Percentiles rank a stretch among this genome's conserved stretches.
These are phyloP conservation scores for Gypsophila paniculata DNA, from an alignment of 179 eudicot species.

Conservation along the genomic window DNA sequence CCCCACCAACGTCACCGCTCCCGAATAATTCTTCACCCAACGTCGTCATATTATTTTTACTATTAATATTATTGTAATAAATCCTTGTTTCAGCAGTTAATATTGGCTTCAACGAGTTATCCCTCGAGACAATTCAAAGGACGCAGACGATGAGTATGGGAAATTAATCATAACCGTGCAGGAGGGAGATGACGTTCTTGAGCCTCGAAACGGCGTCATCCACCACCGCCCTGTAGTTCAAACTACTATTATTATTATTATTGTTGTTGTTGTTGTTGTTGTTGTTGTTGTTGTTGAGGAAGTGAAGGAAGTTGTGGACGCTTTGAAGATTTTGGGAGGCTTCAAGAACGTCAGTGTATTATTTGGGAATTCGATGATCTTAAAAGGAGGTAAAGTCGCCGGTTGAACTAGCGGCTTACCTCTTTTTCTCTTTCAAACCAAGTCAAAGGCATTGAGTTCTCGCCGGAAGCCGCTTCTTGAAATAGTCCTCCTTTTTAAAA, in stretches of 20 bases:
- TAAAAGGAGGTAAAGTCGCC: too few relatives aligned
- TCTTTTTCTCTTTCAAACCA: too few relatives aligned
- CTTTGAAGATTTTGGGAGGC: conserved; percentile 70
- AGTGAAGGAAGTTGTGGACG: conserved; percentile 54
- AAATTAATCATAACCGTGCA: conserved; percentile 53
- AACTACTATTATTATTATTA: not conserved
- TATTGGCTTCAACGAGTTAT: conserved; percentile 56
- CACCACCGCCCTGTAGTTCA: conserved; percentile 46
- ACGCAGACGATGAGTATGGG: conserved; percentile 41
- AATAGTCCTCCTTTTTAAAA: too few relatives aligned
- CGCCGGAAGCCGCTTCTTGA: too few relatives aligned
- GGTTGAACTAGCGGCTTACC: too few relatives aligned
- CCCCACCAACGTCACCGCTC: too few relatives aligned
- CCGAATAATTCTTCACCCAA: too few relatives aligned
- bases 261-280: not conserved
- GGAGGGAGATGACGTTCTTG: conserved; percentile 62
- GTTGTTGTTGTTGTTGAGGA: conserved; percentile 36
- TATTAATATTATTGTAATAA: too few relatives aligned
- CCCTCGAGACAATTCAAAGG: conserved; percentile 36
- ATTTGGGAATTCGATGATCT: too few relatives aligned
- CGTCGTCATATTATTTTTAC: too few relatives aligned
- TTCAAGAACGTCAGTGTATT: conserved; percentile 46
- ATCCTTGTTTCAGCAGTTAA: conserved; percentile 63
- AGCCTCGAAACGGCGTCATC: conserved; percentile 65
- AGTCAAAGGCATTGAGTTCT: too few relatives aligned